phyloP scores from a whole-genome alignment of 495 filamentous ascomycete genomes.

The Podospora fimiseda region DNA sequence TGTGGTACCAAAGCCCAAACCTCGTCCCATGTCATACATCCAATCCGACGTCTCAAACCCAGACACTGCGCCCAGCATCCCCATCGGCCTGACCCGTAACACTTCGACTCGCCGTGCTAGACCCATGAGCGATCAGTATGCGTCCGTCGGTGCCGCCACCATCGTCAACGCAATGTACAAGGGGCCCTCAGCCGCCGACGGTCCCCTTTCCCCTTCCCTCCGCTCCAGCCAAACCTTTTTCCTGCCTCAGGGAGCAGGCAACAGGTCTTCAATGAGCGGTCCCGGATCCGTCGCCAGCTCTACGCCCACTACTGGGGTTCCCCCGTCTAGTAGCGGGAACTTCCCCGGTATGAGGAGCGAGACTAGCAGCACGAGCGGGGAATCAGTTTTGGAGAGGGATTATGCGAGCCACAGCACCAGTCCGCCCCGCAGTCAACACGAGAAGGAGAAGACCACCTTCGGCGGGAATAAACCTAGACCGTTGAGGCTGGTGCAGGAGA shows the following conservation, averaged over 20 bases:
- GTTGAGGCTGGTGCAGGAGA: slow-evolving; percentile 75
- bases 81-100: slow-evolving; percentile 57
- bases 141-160: slow-evolving; percentile 53
- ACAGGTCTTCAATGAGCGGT: slow-evolving; percentile 26
- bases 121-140: slow-evolving; percentile 66
- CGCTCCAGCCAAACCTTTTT: slow-evolving; percentile 42
- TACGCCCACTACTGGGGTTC: slow-evolving; percentile 36
- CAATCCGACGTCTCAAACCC: slow-evolving; percentile 55
- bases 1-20: slow-evolving; percentile 42
- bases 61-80: slow-evolving; percentile 77
- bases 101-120: slow-evolving; percentile 51
- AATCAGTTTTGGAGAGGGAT: slow-evolving; percentile 34
- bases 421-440: slow-evolving; percentile 40
- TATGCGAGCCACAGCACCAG: slow-evolving; percentile 41
- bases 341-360: slow-evolving; percentile 50
- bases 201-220: slow-evolving; percentile 51
- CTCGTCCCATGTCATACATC: slow-evolving; percentile 58
- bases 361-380: slow-evolving; percentile 59
- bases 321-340: slow-evolving; percentile 44
- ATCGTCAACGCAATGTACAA: slow-evolving; percentile 84
- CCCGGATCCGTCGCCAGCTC: slow-evolving; percentile 16
- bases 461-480: slow-evolving; percentile 75
- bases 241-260: slow-evolving; percentile 42
- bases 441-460: slow-evolving; percentile 57
- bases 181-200: slow-evolving; percentile 38